Base-by-base conservation (phyloP, 2,329 filamentous ascomycete genomes). In the Chrysoporthe cubensis region DNA sequence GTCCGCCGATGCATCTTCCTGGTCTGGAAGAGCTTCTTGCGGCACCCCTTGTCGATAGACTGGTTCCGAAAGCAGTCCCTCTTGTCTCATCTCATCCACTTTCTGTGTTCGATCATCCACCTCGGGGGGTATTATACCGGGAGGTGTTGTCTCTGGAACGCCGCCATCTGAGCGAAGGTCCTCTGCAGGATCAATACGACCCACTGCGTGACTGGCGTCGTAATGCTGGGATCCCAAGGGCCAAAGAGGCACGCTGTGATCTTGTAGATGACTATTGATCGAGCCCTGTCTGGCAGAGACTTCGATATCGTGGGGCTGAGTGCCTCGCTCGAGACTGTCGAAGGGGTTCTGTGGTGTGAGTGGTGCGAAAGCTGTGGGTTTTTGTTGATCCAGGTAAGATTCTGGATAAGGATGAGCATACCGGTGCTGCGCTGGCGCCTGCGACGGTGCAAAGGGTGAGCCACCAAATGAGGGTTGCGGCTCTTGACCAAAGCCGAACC, bases 241-340 rank as follows among this genome's bases (percentile, higher is more conserved):
- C 70, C 71, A 71, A 6, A 69, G 57, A 42, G 68, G 63, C 14
- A 70, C 65, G 40, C 56, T 62, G 3, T 66, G 65, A 43, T 65
- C 68, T 48, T 37, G 26, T 4, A 18, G 43, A 3, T 73, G 73
- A 63, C n/a, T 62, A 11, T 40, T 66, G 40, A 21, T 56, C 13
- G 34, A n/a, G 6, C 13, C 37, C 32, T 56, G 59, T 3, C 13
- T 14, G 14, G 37, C n/a, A 26, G 52, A 67, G 2, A 66, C 43
- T 18, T 73, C 62, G 16, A 70, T 73, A 14, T 73, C 64, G 50
- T 74, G 72, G n/a, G 75, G 70, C 60, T 75, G 72, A n/a, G 75
- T 73, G 32, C 72, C 75, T 26, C 71, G 66, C 48, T 73, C 71
- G 4, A 76, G 13, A 3, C 13, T 73, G 21, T 40, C 32, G 32